These are phyloP conservation scores for Teunomyces gatunensis DNA, from an alignment of 805 yeast species.

Conservation along the genomic window DNA sequence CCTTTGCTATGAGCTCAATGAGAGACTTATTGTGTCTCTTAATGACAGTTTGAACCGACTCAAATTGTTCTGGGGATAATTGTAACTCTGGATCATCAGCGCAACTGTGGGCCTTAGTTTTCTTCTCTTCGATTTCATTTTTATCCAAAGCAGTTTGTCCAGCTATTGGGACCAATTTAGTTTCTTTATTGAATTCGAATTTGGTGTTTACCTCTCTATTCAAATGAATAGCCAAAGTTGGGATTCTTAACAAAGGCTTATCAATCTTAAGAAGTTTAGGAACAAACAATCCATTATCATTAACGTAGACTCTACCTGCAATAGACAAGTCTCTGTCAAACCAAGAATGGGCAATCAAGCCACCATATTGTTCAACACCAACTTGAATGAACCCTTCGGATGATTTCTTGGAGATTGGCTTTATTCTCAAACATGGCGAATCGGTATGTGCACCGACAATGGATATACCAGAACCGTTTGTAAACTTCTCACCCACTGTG, in stretches of 20 bases:
- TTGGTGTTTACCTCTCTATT: slow-evolving; percentile 72
- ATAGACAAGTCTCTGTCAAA: slow-evolving; percentile 89
- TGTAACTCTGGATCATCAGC: slow-evolving; percentile 50
- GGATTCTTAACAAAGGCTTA: slow-evolving; percentile 84
- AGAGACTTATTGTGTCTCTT: slow-evolving; percentile 77
- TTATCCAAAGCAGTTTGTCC: slow-evolving; percentile 46
- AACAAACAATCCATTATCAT: slow-evolving; percentile 46
- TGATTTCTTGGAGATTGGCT: slow-evolving; percentile 74
- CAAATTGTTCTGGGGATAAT: slow-evolving; percentile 53
- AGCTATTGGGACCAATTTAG: slow-evolving; percentile 82
- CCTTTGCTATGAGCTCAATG: slow-evolving; percentile 65
- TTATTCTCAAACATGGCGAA: slow-evolving; percentile 84
- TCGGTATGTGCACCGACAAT: slow-evolving; percentile 97
- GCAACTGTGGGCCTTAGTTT: slow-evolving; percentile 31
- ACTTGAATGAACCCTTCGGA: slow-evolving; percentile 80
- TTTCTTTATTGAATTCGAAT: slow-evolving; percentile 87
- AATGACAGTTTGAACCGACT: slow-evolving; percentile 60
- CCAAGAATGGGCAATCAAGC: slow-evolving; percentile 96
- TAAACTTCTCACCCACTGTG: slow-evolving; percentile 69
- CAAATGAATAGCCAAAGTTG: slow-evolving; percentile 91
- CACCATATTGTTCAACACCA: slow-evolving; percentile 94
- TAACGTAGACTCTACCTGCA: slow-evolving; percentile 87
- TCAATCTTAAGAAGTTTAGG: slow-evolving; percentile 76
- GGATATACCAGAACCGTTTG: slow-evolving; percentile 77
- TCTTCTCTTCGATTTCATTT: slow-evolving; percentile 12